Conservation (phyloP, 345 rosid species). For the Lagerstroemia speciosa region DNA sequence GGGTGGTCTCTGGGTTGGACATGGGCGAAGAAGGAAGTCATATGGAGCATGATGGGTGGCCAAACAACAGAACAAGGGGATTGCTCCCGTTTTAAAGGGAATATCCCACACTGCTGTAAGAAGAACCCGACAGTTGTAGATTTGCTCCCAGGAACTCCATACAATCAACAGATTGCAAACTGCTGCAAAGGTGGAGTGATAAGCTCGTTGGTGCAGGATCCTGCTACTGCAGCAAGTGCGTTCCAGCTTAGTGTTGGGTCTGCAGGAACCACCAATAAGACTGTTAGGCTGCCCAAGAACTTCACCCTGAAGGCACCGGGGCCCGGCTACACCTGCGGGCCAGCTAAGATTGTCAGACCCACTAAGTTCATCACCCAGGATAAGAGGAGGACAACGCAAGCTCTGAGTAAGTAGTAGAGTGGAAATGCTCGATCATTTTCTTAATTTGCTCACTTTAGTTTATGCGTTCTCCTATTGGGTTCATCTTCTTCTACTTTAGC, state of each 20-base stretch:
- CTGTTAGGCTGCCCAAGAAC: constrained; percentile 65
- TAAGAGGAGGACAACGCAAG: constrained; percentile 68
- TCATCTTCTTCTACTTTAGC: background rate
- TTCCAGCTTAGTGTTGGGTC: constrained; percentile 75
- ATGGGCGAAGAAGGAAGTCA: constrained; percentile 77
- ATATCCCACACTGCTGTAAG: constrained; percentile 79
- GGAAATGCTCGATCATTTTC: background rate
- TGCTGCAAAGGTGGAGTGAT: constrained; percentile 91
- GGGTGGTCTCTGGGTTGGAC: constrained; percentile 87
- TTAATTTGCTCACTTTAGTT: background rate
- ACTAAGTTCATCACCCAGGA: constrained; percentile 42
- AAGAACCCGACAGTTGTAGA: constrained; percentile 67
- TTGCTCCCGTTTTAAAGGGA: constrained; percentile 74
- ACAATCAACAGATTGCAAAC: constrained; percentile 55
- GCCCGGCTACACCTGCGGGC: constrained; percentile 82
- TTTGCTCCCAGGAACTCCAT: constrained; percentile 73
- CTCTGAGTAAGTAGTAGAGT: constrained; percentile 52
- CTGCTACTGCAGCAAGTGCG: constrained; percentile 48
- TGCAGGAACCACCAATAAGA: constrained; percentile 68
- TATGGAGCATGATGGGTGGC: constrained; percentile 72
- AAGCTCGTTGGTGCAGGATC: constrained; percentile 71
- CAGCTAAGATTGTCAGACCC: constrained; percentile 46
- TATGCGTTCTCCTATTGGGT: background rate
- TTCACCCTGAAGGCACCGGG: constrained; percentile 72
- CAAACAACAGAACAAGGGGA: constrained; percentile 87